These are phyloP conservation scores for Fusarium sp. DNA, from an alignment of 2,329 filamentous ascomycete species.

Conservation along the genomic window DNA sequence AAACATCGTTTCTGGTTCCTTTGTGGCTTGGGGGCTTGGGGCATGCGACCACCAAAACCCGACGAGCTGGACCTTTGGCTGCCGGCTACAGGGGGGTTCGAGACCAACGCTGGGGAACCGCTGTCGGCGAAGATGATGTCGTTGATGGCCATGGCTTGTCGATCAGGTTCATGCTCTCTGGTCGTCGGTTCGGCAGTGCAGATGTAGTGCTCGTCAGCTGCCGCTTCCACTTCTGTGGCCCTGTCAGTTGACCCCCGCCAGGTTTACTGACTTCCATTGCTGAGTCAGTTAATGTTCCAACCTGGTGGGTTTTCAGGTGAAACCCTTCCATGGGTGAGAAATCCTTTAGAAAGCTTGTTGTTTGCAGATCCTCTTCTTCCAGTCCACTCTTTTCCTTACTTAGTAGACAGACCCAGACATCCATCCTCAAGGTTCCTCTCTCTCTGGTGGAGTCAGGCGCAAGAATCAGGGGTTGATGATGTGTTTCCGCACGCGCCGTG, in stretches of 20 bases:
- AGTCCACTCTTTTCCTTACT: background rate
- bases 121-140: background rate
- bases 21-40: slow-evolving; percentile 11
- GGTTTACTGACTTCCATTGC: background rate
- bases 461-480: background rate
- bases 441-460: background rate
- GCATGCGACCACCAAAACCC: slow-evolving; percentile 16
- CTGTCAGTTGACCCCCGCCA: background rate
- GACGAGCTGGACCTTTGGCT: background rate
- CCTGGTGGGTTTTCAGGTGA: background rate
- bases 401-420: no score
- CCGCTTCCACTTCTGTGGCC: background rate
- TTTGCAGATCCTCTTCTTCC: background rate
- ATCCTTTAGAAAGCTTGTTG: background rate
- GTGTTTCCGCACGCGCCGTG: background rate
- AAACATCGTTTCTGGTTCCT: slow-evolving; percentile 1
- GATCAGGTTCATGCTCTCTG: background rate
- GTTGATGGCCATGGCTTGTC: slow-evolving; percentile 6
- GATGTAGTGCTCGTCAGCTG: background rate
- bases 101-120: background rate
- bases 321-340: background rate
- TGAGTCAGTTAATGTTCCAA: background rate
- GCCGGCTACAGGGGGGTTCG: background rate
- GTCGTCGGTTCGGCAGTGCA: background rate
- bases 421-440: background rate